A percentile compares a stretch with the other conserved stretches of the same genome.
These are phyloP conservation scores for Candida smagusa DNA, from an alignment of 1,139 yeast genomes.

Conservation along the genomic window DNA sequence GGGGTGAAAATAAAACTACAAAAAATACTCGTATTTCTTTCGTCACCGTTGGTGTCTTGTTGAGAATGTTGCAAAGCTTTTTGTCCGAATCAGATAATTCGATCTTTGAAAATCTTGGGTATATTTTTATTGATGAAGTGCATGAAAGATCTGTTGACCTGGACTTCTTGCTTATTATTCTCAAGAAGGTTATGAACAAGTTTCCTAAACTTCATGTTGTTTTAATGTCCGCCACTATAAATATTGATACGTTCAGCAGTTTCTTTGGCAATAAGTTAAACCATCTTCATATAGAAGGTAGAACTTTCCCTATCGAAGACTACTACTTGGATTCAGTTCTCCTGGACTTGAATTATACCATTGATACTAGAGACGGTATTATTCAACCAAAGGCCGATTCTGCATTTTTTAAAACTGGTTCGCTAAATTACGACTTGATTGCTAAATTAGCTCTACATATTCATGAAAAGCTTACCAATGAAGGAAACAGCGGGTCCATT, in stretches of 20 bases:
- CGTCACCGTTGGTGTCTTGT: slow-evolving; percentile 88
- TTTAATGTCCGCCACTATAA: slow-evolving; percentile 94
- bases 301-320: slow-evolving; percentile 89
- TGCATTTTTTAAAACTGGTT: slow-evolving; percentile 58
- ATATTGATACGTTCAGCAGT: slow-evolving; percentile 59
- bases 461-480: slow-evolving; percentile 40
- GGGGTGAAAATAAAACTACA: slow-evolving; percentile 79
- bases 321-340: slow-evolving; percentile 66
- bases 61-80: slow-evolving; percentile 72
- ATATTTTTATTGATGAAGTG: slow-evolving; percentile 87
- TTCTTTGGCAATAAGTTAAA: slow-evolving; percentile 53
- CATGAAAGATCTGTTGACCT: slow-evolving; percentile 93
- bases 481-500: slow-evolving; percentile 64
- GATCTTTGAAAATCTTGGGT: slow-evolving; percentile 56
- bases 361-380: slow-evolving; percentile 39
- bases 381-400: slow-evolving; percentile 62
- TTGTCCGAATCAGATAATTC: slow-evolving; percentile 18
- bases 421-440: slow-evolving; percentile 71
- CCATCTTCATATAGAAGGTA: slow-evolving; percentile 80
- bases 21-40: slow-evolving; percentile 68
- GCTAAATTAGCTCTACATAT: slow-evolving; percentile 53
- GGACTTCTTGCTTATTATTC: slow-evolving; percentile 75
- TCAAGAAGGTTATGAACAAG: slow-evolving; percentile 53
- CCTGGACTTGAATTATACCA: slow-evolving; percentile 49
- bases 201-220: slow-evolving; percentile 62